A percentile compares a stretch with the other conserved stretches of the same genome.
These are phyloP conservation scores for Lentinula lateritia DNA, from an alignment of 768 basidiomycete genomes.

Conservation along the genomic window DNA sequence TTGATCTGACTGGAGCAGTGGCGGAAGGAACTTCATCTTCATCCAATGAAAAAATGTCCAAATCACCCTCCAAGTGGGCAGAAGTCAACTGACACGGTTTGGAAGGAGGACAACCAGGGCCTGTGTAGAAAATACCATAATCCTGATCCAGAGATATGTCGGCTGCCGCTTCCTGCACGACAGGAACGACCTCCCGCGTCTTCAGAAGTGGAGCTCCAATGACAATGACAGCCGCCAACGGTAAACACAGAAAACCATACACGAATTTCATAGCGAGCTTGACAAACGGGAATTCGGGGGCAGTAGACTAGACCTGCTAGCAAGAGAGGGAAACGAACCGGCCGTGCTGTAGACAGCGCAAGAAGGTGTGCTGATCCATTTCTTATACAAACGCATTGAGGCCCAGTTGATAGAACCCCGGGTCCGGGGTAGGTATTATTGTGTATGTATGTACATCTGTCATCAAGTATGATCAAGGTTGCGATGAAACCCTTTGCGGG, in stretches of 20 bases:
- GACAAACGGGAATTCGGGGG: neutral
- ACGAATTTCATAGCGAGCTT: neutral
- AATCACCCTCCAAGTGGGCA: neutral
- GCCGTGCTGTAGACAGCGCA: neutral
- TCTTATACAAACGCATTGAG: neutral
- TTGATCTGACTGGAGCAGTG: neutral
- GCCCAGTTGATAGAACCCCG: neutral
- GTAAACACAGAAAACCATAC: neutral
- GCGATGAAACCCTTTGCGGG: too few relatives aligned
- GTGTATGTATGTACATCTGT: too few relatives aligned
- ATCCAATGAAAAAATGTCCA: neutral
- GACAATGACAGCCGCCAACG: neutral
- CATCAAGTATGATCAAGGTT: too few relatives aligned
- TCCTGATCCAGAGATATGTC: neutral
- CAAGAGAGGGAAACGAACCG: neutral
- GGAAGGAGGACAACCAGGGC: neutral
- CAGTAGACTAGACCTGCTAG: constrained; percentile 3
- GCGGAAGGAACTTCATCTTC: neutral
- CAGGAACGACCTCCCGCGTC: neutral
- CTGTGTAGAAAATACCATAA: neutral
- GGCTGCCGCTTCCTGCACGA: neutral
- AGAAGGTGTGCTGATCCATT: neutral
- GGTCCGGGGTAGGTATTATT: neutral
- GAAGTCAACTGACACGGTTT: neutral
- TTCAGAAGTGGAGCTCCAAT: neutral